These are phyloP conservation scores for Russula griseocarnosa DNA, from an alignment of 768 basidiomycete genomes.

Conservation along the genomic window DNA sequence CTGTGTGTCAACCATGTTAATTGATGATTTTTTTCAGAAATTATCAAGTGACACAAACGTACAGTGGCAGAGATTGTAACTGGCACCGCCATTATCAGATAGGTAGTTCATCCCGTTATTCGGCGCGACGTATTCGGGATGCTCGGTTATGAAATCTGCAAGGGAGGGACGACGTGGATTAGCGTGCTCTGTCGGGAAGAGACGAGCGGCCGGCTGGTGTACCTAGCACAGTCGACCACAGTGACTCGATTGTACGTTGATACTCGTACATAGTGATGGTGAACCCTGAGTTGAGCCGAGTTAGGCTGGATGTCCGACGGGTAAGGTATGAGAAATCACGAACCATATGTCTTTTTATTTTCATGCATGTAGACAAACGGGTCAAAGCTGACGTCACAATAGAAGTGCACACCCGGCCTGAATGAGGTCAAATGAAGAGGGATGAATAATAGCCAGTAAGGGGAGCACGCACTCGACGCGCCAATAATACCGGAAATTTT, in stretches of 20 bases:
- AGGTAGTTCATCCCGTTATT: conserved; percentile 73
- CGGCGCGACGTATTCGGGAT: conserved; percentile 57
- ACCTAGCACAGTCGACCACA: conserved; percentile 77
- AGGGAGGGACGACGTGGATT: conserved; percentile 24
- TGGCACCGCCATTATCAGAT: conserved; percentile 62
- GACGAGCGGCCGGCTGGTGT: neutral
- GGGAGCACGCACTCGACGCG: conserved; percentile 65
- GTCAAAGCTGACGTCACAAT: conserved; percentile 64
- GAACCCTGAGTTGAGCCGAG: conserved; percentile 48
- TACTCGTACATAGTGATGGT: conserved; percentile 78
- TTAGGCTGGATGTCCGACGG: neutral
- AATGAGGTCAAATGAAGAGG: neutral
- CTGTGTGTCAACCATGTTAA: no score
- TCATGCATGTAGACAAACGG: conserved; percentile 78
- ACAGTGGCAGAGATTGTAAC: conserved; percentile 78
- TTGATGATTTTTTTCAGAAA: neutral
- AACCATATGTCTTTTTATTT: conserved; percentile 79
- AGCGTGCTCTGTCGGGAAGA: neutral
- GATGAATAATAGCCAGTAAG: neutral
- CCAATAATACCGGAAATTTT: conserved; percentile 84
- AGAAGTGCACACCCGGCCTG: conserved; percentile 74
- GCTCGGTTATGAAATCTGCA: conserved; percentile 59
- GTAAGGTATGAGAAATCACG: neutral
- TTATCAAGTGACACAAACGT: conserved; percentile 21
- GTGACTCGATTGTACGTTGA: conserved; percentile 69